Evolutionary conservation across 805 yeast species (phyloP).

Genomic region (Teunomyces atbi): DNA sequence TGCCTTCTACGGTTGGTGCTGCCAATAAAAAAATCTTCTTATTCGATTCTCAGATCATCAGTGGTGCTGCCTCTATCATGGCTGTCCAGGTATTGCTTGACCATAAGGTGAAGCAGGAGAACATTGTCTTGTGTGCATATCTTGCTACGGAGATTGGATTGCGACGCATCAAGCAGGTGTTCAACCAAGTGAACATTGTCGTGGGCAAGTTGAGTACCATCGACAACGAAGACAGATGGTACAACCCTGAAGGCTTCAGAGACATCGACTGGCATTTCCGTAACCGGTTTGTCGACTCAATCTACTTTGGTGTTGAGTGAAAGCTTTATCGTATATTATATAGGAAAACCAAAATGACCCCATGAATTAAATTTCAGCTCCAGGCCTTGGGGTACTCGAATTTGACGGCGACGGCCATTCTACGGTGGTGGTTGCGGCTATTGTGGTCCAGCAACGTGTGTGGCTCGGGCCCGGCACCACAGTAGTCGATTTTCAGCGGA

Average conservation of each 20-base stretch:
- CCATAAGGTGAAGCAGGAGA: slow-evolving; percentile 61
- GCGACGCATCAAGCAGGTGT: slow-evolving; percentile 70
- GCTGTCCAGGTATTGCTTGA: slow-evolving; percentile 85
- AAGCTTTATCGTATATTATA: slow-evolving; percentile 4
- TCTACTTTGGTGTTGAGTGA: slow-evolving; percentile 68
- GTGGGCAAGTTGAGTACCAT: slow-evolving; percentile 61
- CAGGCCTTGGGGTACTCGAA: slow-evolving; percentile 36
- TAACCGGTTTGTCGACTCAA: slow-evolving; percentile 67
- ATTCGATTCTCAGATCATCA: slow-evolving; percentile 82
- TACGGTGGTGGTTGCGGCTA: slow-evolving; percentile 35
- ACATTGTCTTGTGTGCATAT: slow-evolving; percentile 69
- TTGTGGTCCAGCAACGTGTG: background rate
- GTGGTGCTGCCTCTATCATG: slow-evolving; percentile 95
- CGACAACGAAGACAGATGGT: slow-evolving; percentile 20
- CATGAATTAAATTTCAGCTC: background rate
- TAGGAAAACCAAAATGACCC: background rate
- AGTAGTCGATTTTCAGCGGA: background rate
- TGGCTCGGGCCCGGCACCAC: background rate
- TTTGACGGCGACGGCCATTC: slow-evolving; percentile 48
- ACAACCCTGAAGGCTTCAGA: slow-evolving; percentile 39
- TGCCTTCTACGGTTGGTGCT: slow-evolving; percentile 48
- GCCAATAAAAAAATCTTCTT: slow-evolving; percentile 51
- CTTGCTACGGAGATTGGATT: slow-evolving; percentile 78
- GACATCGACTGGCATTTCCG: slow-evolving; percentile 61
- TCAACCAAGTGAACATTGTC: slow-evolving; percentile 64